These are phyloP conservation scores for Schizothecium vesticola DNA, from an alignment of 495 filamentous ascomycete species.

Conservation along the genomic window DNA sequence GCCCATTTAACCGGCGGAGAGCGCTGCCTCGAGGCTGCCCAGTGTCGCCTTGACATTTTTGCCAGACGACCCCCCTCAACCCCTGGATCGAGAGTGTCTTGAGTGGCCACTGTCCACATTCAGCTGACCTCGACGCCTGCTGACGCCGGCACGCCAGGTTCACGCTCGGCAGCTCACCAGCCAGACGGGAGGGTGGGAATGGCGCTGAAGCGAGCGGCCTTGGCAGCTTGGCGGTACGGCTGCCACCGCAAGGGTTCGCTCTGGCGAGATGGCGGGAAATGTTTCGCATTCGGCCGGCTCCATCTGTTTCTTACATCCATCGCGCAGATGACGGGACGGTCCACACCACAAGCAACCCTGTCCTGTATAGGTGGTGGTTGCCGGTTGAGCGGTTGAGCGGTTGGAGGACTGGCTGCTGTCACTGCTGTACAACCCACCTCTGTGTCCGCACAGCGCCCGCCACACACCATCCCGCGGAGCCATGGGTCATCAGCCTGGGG, in stretches of 20 bases:
- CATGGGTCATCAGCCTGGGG: neutral
- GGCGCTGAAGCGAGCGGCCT: slow-evolving; percentile 9
- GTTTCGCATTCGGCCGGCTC: slow-evolving; percentile 18
- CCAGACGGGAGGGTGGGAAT: neutral
- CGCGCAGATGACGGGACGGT: slow-evolving; percentile 20
- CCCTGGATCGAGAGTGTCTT: neutral
- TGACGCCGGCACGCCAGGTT: neutral
- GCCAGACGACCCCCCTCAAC: neutral
- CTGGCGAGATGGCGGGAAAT: slow-evolving; percentile 15
- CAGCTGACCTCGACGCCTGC: slow-evolving; percentile 8
- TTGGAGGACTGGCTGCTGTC: neutral
- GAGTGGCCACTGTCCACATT: neutral
- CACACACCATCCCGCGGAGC: neutral
- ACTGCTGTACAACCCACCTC: neutral
- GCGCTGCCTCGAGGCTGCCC: slow-evolving; percentile 1
- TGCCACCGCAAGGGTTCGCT: slow-evolving; percentile 5
- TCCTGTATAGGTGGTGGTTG: neutral
- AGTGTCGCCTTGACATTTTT: neutral
- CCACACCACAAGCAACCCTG: slow-evolving; percentile 14
- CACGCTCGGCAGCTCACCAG: neutral
- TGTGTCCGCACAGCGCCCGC: neutral
- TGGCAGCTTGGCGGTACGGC: neutral
- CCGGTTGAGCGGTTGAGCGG: neutral
- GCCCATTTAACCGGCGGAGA: slow-evolving; percentile 4
- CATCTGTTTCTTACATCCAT: slow-evolving; percentile 18